Evolutionary conservation across 1,139 yeast genomes (phyloP), one percentile per base, ranked within the genome.

Genomic region (Sugiyamaella grinbergsii): DNA sequence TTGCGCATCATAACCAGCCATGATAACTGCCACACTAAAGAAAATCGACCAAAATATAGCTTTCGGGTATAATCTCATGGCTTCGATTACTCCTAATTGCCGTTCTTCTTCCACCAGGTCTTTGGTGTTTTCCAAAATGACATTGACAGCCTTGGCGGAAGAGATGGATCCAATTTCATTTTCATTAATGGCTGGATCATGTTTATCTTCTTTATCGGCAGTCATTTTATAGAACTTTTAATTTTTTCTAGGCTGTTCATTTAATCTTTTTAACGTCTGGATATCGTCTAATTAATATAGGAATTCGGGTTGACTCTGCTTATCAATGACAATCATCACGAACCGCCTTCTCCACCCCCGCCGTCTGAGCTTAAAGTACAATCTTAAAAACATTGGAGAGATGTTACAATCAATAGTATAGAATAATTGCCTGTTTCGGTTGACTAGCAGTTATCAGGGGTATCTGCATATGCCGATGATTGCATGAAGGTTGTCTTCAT

Each of bases 1-100:
- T 46, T 63, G 66, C 31, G 69, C 65, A 58, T 77, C 81, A 58
- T 74, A 77, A 28, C 81, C 81, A 53, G 72, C 77, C 80, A 76
- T 76, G 51, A 77, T 61, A 45, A 77, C 67, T 23, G 74, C 71
- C 10, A 71, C 59, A 2, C 76, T 69, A 55, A 76, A 65, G 42
- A 76, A 60, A 43, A 74, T 54, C 4, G 78, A 72, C 80, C 80
- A 77, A 54, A 72, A 54, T 36, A 71, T 71, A n/a, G 80, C 77
- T 47, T 69, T 66, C 52, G 60, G 51, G 56, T 67, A 10, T 56
- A 58, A 31, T 79, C 79, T 54, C 66, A 77, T 54, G 65, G 68
- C 47, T 60, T 56, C 47, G 57, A 58, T 58, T 75, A 77, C 39
- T 8, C 51, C 37, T 22, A 50, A 23, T 24, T 45, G 41, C 13